Evolutionary conservation across 345 rosid genomes (phyloP), one percentile per base, ranked within the genome.

Genomic region (Eucalyptus viminalis): DNA sequence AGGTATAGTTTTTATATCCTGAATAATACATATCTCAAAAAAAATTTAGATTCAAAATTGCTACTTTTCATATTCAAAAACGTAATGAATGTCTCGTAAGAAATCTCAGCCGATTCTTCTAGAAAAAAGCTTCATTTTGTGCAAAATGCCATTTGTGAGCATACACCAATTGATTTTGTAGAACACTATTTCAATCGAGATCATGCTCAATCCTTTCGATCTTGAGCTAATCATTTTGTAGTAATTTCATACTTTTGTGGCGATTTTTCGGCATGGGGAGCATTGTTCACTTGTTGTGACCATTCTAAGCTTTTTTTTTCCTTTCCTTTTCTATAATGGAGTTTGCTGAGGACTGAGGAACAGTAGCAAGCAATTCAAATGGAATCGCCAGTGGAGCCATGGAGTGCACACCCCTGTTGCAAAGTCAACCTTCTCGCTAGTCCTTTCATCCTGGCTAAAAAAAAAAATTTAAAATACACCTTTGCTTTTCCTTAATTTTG

Each of bases 381-480:
- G 76, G 76, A 65, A 65, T 65, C 76, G 37, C 9, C 40, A 15
- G 85, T 40, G 85, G 85, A 37, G 6, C 85, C 85, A 21, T 76
- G 47, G 47, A 76, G 47, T 21, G 85, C 47, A 76, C 85, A 2
- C 29, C 25, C 1, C 47, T 76, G 47, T 76, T 11, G 47, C 85
- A 11, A 40, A 37, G 47, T 76, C 85, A 21, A 21, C 9, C 29
- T 21, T 7, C 47, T 76, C 14, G 27, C 83, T 25, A 25, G 69
- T 27, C 69, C 69, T 60, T 37, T 76, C 22, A 37, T 22, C 83
- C 9, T 37, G 27, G 83, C 83, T 37, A 24, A 15, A 6, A 65
- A 14, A 4, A 4, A 8, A 0, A 14, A 2, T 34, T 34, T 34
- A 7, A 54, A 9, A 56, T 56, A 0, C 37, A 67, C 40, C 11